These are phyloP conservation scores for Amanita thiersii DNA, from an alignment of 768 basidiomycete species.

Conservation along the genomic window DNA sequence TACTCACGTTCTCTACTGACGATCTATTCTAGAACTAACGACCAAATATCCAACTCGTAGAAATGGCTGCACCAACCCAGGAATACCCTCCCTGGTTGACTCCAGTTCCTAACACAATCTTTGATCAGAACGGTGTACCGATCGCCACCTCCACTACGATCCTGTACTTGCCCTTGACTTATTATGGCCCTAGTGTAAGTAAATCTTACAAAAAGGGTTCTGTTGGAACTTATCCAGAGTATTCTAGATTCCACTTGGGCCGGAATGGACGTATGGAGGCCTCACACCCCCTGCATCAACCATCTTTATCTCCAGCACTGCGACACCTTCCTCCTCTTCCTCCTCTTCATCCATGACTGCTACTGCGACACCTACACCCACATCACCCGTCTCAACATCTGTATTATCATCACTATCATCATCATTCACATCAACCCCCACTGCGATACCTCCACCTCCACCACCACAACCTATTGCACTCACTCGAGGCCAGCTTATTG, in stretches of 20 bases:
- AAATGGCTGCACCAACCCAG: conserved; percentile 59
- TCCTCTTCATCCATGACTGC: conserved; percentile 15
- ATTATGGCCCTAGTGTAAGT: conserved; percentile 79
- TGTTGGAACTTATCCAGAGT: too few species aligned
- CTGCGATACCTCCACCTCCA: conserved; percentile 13
- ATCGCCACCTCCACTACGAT: conserved; percentile 49
- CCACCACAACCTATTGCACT: conserved; percentile 15
- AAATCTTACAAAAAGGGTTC: not conserved
- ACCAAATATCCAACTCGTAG: conserved; percentile 10
- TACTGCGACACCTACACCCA: conserved; percentile 21
- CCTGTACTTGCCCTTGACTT: conserved; percentile 65
- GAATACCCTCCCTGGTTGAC: conserved; percentile 69
- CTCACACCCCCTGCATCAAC: conserved; percentile 32
- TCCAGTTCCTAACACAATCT: conserved; percentile 40
- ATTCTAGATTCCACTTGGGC: conserved; percentile 63
- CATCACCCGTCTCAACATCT: conserved; percentile 14
- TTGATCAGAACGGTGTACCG: conserved; percentile 43
- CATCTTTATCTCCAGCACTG: conserved; percentile 18
- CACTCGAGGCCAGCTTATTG: conserved; percentile 37
- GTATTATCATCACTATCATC: conserved; percentile 11
- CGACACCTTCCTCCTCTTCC: conserved; percentile 20
- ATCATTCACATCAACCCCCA: conserved; percentile 17
- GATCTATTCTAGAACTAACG: conserved; percentile 17
- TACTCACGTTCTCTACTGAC: conserved; percentile 39
- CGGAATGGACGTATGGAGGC: conserved; percentile 70